Base-by-base conservation (phyloP, 2,329 filamentous ascomycete genomes). In the Emmonsia crescens region DNA sequence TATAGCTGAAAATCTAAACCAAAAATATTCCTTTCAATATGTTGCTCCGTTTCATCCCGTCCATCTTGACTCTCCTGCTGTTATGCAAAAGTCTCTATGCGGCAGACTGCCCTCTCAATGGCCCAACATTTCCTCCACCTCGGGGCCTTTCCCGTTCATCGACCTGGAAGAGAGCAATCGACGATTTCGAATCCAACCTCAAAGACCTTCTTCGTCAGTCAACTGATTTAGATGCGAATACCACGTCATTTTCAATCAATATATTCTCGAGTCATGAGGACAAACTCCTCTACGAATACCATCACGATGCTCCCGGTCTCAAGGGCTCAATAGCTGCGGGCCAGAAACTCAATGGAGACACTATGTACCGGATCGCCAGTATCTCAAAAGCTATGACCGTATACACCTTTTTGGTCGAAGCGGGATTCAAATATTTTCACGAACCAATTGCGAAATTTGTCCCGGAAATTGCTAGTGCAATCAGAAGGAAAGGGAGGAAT, bases 301-400 rank as follows among this genome's bases (percentile, higher is more conserved):
- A 63, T 59, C 36, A 55, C 21, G 54, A 57, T 29, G 56, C 60
- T 19, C 57, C 48, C 16, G n/a, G 38, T 3, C 57, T 64, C 16
- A 69, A 71, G 2, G 71, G 73, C 6, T 60, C 59, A 38, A 42
- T 63, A 16, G 42, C 59, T 19, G 21, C 52, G 29, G 57, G 42
- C 3, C 62, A 65, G 24, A 54, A 64, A 57, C 67, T 75, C 5
- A 64, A 70, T 42, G 51, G 62, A 5, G 65, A 78, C 57, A 76
- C 69, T 0, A 68, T 77, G 24, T 82, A 75, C 64, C 69, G 73
- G 2, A 66, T 77, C 3, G 75, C 71, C 16, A 80, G 78, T 63
- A 67, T 80, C 12, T 77, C 77, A 10, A 81, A 82, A 66, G 66
- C 79, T 6, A 73, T 78, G 63, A 77, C 74, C 2, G 71, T 79